Evolutionary conservation across 352 stramenopile species (phyloP), one percentile per base, ranked within the genome.

Genomic region (Peronospora belbahrii): DNA sequence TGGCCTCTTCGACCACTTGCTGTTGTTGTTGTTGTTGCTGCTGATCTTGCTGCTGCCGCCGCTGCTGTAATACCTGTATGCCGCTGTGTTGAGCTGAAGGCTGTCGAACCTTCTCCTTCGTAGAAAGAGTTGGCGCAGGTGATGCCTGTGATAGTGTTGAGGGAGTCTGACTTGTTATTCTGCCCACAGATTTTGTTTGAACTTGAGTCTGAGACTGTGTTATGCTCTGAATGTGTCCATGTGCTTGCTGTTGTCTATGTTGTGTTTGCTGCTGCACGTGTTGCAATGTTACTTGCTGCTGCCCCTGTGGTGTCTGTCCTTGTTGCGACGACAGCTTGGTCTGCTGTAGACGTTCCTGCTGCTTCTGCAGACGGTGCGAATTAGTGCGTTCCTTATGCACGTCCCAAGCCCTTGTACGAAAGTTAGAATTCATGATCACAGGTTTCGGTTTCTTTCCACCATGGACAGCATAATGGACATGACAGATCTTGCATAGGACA

Each of bases 361-460:
- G 65, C 52, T 83, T 84, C 48, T 86, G 74, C 22, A 84, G 38
- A 23, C 77, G 77, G 39, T 88, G 77, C 34, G 72, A 86, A 48
- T 84, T 88, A 19, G 77, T 88, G 34, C 77, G 77, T 38, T 85
- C 72, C 57, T 88, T 88, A 59, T 88, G 77, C 28, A 88, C 77
- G 38, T 88, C 77, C 77, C 77, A 88, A 22, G 77, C 77, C 18
- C 77, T 65, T 37, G 72, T 85, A 37, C 77, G 77, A 50, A 88
- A 88, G 38, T 80, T 77, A 17, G 77, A 85, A 62, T 88, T 88
- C 74, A 88, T 86, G 45, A 88, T 78, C 24, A 88, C 74, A 5
- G 77, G 77, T 37, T 85, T 85, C 36, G 77, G 77, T 41, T 83
- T 84, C 67, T 88, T 88, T 42, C 77, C 77, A 42, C 77, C 77